Evolutionary conservation across 768 basidiomycete genomes (phyloP), one percentile per base, ranked within the genome.

Genomic region (Cantharellus cinnabarinus): DNA sequence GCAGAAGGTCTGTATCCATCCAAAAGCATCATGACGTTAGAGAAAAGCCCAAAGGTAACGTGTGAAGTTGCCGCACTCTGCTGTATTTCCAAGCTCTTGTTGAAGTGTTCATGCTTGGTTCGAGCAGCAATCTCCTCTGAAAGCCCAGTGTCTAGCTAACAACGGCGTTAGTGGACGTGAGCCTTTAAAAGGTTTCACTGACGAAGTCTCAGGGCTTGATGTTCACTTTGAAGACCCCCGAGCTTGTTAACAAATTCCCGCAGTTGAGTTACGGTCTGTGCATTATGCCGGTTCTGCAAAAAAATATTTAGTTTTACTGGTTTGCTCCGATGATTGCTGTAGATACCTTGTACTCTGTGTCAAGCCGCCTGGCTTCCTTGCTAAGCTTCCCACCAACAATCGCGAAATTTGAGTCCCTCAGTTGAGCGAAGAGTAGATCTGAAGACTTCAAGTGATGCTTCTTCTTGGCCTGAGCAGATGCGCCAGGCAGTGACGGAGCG

Each of bases 221-320:
- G 90, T 66, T 99, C 94, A 15, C 79, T 79, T 71, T 97, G 89
- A 62, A 98, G 72, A 2, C 90, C 89, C 29, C 91, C 89, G 2
- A 99, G 75, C 67, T 88, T 91, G 7, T 93, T 91, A 20, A 99
- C 95, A 70, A 99, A 97, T 67, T 91, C 89, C 60, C 84, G 79
- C 65, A 99, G 73, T 70, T 99, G 89, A 5, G 85, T 80, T 15
- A 93, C 85, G 7, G 89, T 93, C 70, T 90, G 89, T 15, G 90
- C 80, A 70, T 90, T 81, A 59, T 88, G 79, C 60, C 86, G 80
- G 52, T 83, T 82, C 86, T 89, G 66, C 7, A 48, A 5, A 42
- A 41, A 40, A 14, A 5, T 2, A 42, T 40, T 40, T 39, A 42
- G 7, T 29, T 29, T 29, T 7, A 54, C 14, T 14, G 10, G 52